Conservation (phyloP, 1,284 basidiomycete species). For the Leccinum angustisporum region DNA sequence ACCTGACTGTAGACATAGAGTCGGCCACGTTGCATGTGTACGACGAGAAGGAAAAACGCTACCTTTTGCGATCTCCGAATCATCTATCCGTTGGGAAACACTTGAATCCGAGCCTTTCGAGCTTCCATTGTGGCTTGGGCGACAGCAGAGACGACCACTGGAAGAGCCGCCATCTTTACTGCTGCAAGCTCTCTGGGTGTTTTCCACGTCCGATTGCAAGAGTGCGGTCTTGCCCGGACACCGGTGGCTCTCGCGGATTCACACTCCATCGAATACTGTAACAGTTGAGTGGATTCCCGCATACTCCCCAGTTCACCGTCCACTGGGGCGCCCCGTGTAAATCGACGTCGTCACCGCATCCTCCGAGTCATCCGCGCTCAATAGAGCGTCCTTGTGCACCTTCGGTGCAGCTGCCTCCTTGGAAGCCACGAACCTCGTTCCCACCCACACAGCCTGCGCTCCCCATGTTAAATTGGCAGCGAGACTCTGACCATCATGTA, state of each 20-base stretch:
- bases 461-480: constrained; percentile 85
- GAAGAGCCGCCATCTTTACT: constrained; percentile 8
- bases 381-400: constrained; percentile 76
- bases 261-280: constrained; percentile 10
- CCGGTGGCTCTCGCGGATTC: constrained; percentile 18
- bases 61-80: constrained; percentile 13
- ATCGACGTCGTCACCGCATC: constrained; percentile 80
- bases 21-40: constrained; percentile 5
- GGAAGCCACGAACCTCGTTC: constrained; percentile 85
- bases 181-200: constrained; percentile 11
- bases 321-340: constrained; percentile 77
- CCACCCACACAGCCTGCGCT: constrained; percentile 77
- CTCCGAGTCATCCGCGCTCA: constrained; percentile 53
- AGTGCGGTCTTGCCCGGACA: constrained; percentile 23
- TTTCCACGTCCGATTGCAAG: constrained; percentile 17
- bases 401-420: constrained; percentile 80
- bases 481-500: constrained; percentile 81
- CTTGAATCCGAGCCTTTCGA: not conserved
- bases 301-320: constrained; percentile 10
- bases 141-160: constrained; percentile 1
- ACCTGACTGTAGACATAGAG: not conserved
- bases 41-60: not conserved
- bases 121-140: constrained; percentile 7
- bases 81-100: constrained; percentile 1
- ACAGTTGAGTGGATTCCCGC: constrained; percentile 5